Conservation (phyloP, 345 rosid genomes). For the Salix dunnii region DNA sequence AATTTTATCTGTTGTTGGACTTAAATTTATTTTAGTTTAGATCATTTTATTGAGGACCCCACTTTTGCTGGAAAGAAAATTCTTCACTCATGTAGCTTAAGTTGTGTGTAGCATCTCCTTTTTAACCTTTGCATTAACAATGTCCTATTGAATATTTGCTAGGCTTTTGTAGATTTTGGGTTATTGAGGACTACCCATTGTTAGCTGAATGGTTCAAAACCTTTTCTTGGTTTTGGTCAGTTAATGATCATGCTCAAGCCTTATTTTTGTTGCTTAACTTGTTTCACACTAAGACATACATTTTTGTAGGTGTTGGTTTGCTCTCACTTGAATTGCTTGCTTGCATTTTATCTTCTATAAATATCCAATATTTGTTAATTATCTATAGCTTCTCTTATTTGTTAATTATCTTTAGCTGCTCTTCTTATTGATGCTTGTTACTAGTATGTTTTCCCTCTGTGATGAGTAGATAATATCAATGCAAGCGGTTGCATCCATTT, state of each 20-base stretch:
- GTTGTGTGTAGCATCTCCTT: too few relatives aligned
- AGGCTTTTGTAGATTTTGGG: too few relatives aligned
- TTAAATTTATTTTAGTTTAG: not conserved
- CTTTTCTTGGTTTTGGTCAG: not conserved
- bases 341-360: not conserved
- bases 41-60: not conserved
- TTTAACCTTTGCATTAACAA: too few relatives aligned
- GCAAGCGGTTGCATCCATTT: slow-evolving; percentile 55
- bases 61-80: too few relatives aligned
- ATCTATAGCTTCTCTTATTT: not conserved
- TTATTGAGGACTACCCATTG: too few relatives aligned
- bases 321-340: not conserved
- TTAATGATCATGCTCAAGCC: not conserved
- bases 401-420: not conserved
- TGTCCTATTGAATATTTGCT: too few relatives aligned
- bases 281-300: not conserved
- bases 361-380: too few relatives aligned
- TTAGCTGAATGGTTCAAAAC: not conserved
- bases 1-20: not conserved
- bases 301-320: not conserved
- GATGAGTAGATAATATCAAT: slow-evolving; percentile 54
- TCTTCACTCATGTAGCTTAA: too few relatives aligned
- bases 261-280: not conserved
- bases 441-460: slow-evolving; percentile 13
- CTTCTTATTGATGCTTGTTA: not conserved